Percentiles rank a stretch among this genome's conserved stretches.
Evolutionary conservation across 306 rosid species (phyloP).

Genomic region (Inga oerstediana): DNA sequence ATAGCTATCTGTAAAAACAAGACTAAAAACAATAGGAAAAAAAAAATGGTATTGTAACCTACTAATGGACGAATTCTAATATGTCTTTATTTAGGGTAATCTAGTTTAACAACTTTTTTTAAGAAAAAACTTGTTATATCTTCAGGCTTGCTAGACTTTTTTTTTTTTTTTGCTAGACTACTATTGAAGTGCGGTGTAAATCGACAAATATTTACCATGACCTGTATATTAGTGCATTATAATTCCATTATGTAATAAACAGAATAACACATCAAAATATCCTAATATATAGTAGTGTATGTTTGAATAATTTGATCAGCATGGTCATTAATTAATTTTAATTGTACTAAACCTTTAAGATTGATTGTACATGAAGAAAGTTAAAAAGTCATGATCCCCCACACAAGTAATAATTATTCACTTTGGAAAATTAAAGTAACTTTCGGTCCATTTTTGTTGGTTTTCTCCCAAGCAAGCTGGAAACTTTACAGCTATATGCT

Average conservation of each 20-base stretch:
- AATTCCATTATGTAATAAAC: background rate
- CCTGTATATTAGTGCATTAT: background rate
- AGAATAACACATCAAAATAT: background rate
- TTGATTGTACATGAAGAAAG: conserved; percentile 32
- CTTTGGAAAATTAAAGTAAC: conserved; percentile 35
- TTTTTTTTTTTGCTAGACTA: background rate
- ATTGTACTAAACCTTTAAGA: background rate
- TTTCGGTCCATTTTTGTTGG: conserved; percentile 41
- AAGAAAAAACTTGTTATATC: background rate
- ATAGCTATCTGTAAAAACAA: no score
- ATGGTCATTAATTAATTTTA: conserved; percentile 6
- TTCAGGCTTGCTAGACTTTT: background rate
- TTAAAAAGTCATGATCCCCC: conserved; percentile 1
- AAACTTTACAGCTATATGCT: conserved; percentile 46
- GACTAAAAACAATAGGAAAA: no score
- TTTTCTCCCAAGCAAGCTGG: conserved; percentile 28
- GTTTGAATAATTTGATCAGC: background rate
- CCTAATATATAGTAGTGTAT: background rate
- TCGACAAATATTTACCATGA: background rate
- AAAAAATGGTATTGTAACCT: no score
- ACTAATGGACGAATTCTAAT: no score
- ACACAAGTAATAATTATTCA: conserved; percentile 35
- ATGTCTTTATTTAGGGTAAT: background rate
- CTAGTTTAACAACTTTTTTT: background rate
- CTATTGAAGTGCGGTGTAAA: background rate